These are phyloP conservation scores for Pseudogymnoascus sp. DNA, from an alignment of 2,329 filamentous ascomycete genomes.

Conservation along the genomic window DNA sequence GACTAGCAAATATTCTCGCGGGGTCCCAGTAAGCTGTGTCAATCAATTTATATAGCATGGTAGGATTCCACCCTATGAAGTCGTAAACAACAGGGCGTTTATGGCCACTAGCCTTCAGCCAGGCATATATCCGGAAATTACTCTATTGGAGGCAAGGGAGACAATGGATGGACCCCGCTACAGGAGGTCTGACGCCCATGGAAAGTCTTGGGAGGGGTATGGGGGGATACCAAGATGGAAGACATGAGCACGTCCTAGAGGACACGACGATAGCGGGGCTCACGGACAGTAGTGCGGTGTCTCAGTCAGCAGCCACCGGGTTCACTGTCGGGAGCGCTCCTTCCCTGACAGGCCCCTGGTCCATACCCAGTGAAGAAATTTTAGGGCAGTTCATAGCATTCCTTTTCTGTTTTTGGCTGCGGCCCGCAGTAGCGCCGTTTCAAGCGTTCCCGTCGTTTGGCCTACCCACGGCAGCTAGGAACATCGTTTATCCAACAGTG, in stretches of 20 bases:
- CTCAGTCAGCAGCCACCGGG: not conserved
- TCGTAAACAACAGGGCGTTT: not conserved
- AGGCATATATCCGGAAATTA: not conserved
- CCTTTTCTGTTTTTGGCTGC: not conserved
- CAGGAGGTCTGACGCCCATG: not conserved
- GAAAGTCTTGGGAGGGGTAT: not conserved
- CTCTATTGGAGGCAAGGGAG: not conserved
- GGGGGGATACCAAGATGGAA: not conserved
- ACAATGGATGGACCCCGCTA: not conserved
- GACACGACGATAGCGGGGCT: not conserved
- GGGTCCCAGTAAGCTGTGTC: not conserved
- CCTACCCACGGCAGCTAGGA: not conserved
- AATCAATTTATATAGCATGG: conserved; percentile 5
- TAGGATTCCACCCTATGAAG: not conserved
- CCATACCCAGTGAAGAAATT: not conserved
- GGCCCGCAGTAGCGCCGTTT: conserved; percentile 1
- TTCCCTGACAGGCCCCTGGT: not conserved
- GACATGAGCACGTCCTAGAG: not conserved
- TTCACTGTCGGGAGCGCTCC: not conserved
- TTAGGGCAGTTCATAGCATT: not conserved
- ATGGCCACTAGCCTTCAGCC: not conserved
- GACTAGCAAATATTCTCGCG: not conserved
- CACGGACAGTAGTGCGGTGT: not conserved
- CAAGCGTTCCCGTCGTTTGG: not conserved
- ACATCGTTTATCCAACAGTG: not conserved